phyloP scores from a whole-genome alignment of 208 protist species.

The Angomonas deanei region DNA sequence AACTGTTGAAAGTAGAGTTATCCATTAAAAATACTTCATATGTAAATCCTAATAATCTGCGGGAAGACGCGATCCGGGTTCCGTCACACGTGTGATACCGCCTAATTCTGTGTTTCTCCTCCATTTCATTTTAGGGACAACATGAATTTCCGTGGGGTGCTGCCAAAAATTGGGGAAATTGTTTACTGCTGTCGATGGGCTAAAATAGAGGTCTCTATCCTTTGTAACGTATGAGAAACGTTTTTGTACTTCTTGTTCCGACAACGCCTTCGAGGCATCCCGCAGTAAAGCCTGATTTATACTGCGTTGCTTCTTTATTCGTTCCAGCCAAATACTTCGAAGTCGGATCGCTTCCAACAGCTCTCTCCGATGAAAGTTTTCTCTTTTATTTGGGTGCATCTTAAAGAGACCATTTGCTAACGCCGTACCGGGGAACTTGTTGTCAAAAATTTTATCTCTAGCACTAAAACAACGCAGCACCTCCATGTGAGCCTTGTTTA shows the following conservation, averaged over 20 bases:
- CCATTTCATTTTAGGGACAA: constrained; percentile 79
- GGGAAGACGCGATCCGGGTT: constrained; percentile 34
- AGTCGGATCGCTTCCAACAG: constrained; percentile 75
- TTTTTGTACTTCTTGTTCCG: constrained; percentile 23
- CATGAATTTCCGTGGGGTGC: constrained; percentile 63
- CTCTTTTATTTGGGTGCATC: constrained; percentile 70
- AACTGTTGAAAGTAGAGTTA: too few species aligned
- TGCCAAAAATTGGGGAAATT: constrained; percentile 89
- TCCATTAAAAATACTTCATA: too few species aligned
- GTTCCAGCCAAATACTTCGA: constrained; percentile 76
- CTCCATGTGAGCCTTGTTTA: constrained; percentile 64
- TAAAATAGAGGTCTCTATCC: constrained; percentile 81
- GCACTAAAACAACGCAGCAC: constrained; percentile 73
- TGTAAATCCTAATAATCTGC: constrained; percentile 37
- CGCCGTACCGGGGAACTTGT: constrained; percentile 74
- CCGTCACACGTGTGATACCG: constrained; percentile 81
- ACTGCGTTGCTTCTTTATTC: constrained; percentile 71
- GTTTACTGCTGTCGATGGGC: constrained; percentile 37
- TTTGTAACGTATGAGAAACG: constrained; percentile 62
- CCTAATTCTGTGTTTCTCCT: constrained; percentile 67
- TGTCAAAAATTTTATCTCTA: constrained; percentile 87
- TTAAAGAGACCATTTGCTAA: constrained; percentile 87
- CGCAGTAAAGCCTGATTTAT: constrained; percentile 65
- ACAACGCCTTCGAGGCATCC: constrained; percentile 22
- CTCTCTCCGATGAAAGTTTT: constrained; percentile 71